Conservation (phyloP, 768 basidiomycete species). For the Lactarius pseudohatsudake region DNA sequence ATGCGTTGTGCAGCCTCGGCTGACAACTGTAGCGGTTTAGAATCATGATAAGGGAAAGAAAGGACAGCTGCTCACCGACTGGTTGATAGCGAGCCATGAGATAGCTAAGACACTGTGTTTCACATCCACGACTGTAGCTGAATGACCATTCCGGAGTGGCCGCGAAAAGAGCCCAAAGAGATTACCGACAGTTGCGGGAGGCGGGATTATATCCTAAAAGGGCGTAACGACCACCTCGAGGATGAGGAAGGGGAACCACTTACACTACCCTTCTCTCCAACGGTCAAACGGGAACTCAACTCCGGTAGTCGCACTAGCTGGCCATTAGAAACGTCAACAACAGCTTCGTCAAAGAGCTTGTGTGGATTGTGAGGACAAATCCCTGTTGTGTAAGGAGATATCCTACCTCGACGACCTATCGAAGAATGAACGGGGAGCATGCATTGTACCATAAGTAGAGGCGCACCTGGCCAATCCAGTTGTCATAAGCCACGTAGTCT, state of each 20-base stretch:
- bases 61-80: conserved; percentile 53
- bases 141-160: conserved; percentile 42
- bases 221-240: conserved; percentile 15
- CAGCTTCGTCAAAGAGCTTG: conserved; percentile 82
- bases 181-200: conserved; percentile 46
- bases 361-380: conserved; percentile 24
- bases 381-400: conserved; percentile 6
- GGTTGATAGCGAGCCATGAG: conserved; percentile 86
- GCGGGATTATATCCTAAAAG: conserved; percentile 64
- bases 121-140: conserved; percentile 69
- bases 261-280: conserved; percentile 77
- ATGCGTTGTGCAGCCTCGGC: conserved; percentile 52
- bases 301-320: conserved; percentile 74
- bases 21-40: conserved; percentile 52
- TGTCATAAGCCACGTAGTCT: conserved; percentile 77
- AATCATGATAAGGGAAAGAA: background rate
- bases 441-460: conserved; percentile 19
- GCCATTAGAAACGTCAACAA: conserved; percentile 65
- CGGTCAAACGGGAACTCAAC: conserved; percentile 67
- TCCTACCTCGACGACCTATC: conserved; percentile 73
- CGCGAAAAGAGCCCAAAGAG: conserved; percentile 49
- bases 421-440: conserved; percentile 20
- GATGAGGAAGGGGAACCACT: conserved; percentile 33
- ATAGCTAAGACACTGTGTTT: conserved; percentile 78
- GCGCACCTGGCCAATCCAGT: conserved; percentile 89